Evolutionary conservation across 306 rosid genomes (phyloP).

Genomic region (Vigna angularis): DNA sequence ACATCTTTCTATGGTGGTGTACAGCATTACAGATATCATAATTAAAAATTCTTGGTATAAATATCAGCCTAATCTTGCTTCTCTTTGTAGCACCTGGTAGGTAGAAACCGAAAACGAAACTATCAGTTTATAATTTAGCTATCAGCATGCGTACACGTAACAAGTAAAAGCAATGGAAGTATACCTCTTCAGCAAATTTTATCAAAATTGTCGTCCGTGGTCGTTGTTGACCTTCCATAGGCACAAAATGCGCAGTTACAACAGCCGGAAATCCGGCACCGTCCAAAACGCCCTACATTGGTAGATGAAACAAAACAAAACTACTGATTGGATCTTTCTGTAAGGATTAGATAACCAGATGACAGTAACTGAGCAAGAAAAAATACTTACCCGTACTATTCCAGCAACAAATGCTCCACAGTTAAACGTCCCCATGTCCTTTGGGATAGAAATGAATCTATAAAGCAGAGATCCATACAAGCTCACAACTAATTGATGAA

Average conservation of each 20-base stretch:
- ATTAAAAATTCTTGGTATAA: constrained; percentile 30
- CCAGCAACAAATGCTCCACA: constrained; percentile 99
- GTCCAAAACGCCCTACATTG: constrained; percentile 86
- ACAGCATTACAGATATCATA: constrained; percentile 44
- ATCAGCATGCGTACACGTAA: background rate
- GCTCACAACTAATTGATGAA: constrained; percentile 32
- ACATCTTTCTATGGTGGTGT: constrained; percentile 43
- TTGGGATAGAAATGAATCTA: constrained; percentile 96
- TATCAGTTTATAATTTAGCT: constrained; percentile 10
- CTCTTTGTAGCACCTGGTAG: constrained; percentile 84
- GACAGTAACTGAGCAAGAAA: constrained; percentile 20
- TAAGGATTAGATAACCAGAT: constrained; percentile 29
- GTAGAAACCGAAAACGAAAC: constrained; percentile 41
- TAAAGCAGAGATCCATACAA: constrained; percentile 45
- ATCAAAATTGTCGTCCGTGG: constrained; percentile 97
- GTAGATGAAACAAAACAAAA: constrained; percentile 40
- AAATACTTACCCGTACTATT: constrained; percentile 82
- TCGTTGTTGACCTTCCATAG: constrained; percentile 95
- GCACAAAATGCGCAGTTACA: constrained; percentile 98
- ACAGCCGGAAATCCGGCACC: constrained; percentile 98
- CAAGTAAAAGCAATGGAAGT: constrained; percentile 25
- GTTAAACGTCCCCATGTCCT: constrained; percentile 98
- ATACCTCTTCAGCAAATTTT: constrained; percentile 91
- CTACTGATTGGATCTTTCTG: constrained; percentile 41
- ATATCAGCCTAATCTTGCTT: constrained; percentile 88